A percentile compares a stretch with the other conserved stretches of the same genome.
phyloP scores from a whole-genome alignment of 208 protist genomes.

The Acanthamoeba healyi region DNA sequence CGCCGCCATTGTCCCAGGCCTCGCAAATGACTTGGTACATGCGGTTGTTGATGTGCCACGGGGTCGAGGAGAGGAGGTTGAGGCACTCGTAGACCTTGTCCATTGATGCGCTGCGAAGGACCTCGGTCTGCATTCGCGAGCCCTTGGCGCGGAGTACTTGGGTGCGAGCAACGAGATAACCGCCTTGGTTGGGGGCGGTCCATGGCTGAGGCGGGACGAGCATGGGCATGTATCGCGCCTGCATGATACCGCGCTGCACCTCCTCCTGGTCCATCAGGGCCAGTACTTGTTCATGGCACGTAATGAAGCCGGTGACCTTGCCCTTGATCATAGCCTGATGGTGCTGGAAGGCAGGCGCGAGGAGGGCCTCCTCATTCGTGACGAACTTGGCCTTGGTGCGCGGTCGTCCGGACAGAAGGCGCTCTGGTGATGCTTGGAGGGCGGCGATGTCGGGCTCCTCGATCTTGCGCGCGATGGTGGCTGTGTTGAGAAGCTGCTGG shows the following conservation, averaged over 20 bases:
- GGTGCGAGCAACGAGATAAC: conserved; percentile 49
- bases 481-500: conserved; percentile 29
- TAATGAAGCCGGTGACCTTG: not conserved
- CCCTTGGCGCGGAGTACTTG: conserved; percentile 44
- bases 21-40: conserved; percentile 78
- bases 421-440: not conserved
- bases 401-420: not conserved
- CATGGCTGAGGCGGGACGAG: conserved; percentile 72
- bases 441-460: not conserved
- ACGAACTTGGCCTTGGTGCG: not conserved
- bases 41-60: conserved; percentile 86
- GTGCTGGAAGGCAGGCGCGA: conserved; percentile 55
- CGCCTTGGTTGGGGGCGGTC: conserved; percentile 24
- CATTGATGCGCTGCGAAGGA: conserved; percentile 4
- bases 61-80: conserved; percentile 81
- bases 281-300: not conserved
- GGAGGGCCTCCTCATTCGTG: not conserved
- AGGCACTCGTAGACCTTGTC: conserved; percentile 75
- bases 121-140: conserved; percentile 22
- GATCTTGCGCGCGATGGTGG: conserved; percentile 29
- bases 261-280: conserved; percentile 48
- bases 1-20: conserved; percentile 78
- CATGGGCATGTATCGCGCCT: conserved; percentile 74
- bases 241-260: conserved; percentile 6
- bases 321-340: not conserved